Percentiles rank a stretch among this genome's conserved stretches.
phyloP scores from a whole-genome alignment of 768 basidiomycete genomes.

The Kwoniella europaea region DNA sequence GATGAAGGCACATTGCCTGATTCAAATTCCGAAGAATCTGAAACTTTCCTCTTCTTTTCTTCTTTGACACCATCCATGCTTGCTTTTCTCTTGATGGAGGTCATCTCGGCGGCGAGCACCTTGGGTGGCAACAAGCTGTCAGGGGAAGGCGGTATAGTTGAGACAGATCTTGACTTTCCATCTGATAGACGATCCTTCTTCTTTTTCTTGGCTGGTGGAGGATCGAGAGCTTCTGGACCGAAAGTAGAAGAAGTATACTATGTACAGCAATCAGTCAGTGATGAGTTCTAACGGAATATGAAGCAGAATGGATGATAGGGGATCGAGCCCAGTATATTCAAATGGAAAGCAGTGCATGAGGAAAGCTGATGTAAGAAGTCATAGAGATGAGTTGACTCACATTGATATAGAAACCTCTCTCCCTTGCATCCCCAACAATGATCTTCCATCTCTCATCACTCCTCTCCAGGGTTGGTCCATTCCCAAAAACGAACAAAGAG shows the following conservation, averaged over 20 bases:
- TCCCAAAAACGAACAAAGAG: slow-evolving; percentile 90
- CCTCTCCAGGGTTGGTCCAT: slow-evolving; percentile 84
- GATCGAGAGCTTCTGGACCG: slow-evolving; percentile 17
- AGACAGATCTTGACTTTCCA: background rate
- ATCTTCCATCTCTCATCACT: slow-evolving; percentile 78
- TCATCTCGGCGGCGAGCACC: slow-evolving; percentile 10
- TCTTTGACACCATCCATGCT: slow-evolving; percentile 7
- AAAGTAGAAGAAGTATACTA: slow-evolving; percentile 40
- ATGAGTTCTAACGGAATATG: background rate
- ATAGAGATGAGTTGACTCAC: slow-evolving; percentile 60
- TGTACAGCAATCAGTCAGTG: background rate
- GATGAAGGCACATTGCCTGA: background rate
- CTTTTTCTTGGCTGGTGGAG: slow-evolving; percentile 32
- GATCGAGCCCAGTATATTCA: background rate
- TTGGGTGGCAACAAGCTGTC: slow-evolving; percentile 23
- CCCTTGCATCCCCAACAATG: slow-evolving; percentile 77
- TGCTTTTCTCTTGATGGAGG: slow-evolving; percentile 15
- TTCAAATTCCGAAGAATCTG: background rate
- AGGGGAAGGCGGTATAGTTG: slow-evolving; percentile 5
- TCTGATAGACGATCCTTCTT: slow-evolving; percentile 12
- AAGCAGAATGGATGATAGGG: no score
- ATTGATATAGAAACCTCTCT: slow-evolving; percentile 68
- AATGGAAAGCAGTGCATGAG: background rate
- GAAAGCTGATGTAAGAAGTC: background rate
- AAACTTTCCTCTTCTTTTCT: slow-evolving; percentile 20